Evolutionary conservation across 306 rosid species (phyloP), one percentile per base, ranked within the genome.

Genomic region (Glycine soja): DNA sequence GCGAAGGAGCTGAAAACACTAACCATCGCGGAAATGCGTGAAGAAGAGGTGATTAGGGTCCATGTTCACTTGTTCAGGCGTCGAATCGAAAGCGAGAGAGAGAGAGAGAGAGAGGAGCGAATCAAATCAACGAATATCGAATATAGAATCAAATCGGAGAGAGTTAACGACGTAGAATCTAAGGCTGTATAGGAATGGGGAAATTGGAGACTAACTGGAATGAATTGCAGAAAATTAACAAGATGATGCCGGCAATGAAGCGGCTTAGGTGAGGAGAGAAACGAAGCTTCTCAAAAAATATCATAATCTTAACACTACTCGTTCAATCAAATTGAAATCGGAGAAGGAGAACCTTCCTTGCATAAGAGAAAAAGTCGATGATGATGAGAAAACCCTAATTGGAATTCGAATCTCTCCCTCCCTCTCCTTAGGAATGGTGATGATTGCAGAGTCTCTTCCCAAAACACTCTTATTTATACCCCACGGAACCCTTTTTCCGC

Each of bases 221-320:
- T 3, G 91, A 89, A 85, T 89, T 87, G 9, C 88, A 89, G 12
- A 89, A 87, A 10, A 86, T 89, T 32, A 89, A 64, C 16, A 89
- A 76, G 54, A 89, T 80, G 36, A 89, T 81, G 86, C 92, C 92
- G 46, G 88, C 92, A 86, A 82, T 82, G 84, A 86, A 89, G 90
- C 88, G 92, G 92, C 92, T 87, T 0, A 86, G 64, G 56, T 82
- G 81, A 38, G 92, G 77, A 18, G 90, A 89, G 59, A 81, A 86
- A 72, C 88, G 53, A 4, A 82, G 74, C 30, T 84, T 86, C 40
- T 89, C 87, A 70, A 82, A 85, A 75, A 74, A 72, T 82, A 84
- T 89, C 92, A 89, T 89, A 83, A 85, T 88, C 78, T 48, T 10
- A 38, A 36, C 40, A 36, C 40, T 3, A 36, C 40, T 71, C 16